These are phyloP conservation scores for Malassezia restricta DNA, from an alignment of 1,284 basidiomycete species.

Conservation along the genomic window DNA sequence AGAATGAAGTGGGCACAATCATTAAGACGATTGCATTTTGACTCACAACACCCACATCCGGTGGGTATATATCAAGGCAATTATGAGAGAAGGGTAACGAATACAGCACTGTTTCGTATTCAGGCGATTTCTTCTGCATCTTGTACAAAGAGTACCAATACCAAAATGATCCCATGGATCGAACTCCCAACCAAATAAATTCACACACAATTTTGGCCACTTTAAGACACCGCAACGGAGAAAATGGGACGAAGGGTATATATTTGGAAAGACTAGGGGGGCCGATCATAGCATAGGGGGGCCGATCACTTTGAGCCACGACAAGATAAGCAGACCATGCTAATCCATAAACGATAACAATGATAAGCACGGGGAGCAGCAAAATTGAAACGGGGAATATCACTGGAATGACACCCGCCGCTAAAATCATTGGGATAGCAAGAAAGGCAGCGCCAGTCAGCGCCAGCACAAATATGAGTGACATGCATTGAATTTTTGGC, in stretches of 20 bases:
- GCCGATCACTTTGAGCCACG: conserved; percentile 38
- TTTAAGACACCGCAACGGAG: conserved; percentile 34
- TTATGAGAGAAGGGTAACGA: conserved; percentile 9
- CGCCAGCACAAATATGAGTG: too few species aligned
- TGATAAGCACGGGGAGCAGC: neutral
- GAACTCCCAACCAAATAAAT: conserved; percentile 11
- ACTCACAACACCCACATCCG: neutral
- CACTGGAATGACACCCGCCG: neutral
- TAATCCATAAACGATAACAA: conserved; percentile 26
- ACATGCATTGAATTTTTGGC: too few species aligned
- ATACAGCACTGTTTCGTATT: conserved; percentile 3
- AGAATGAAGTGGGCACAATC: conserved; percentile 42
- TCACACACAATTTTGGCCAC: conserved; percentile 30
- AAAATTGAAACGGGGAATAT: neutral
- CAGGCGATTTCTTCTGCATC: neutral
- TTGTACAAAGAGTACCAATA: conserved; percentile 6
- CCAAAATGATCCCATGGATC: neutral
- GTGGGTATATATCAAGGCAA: conserved; percentile 7
- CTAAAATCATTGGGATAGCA: neutral
- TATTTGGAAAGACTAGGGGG: conserved; percentile 10
- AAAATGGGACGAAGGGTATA: conserved; percentile 39
- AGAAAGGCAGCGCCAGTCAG: neutral
- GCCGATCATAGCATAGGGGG: conserved; percentile 17
- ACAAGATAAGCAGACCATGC: conserved; percentile 44
- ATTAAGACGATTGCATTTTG: conserved; percentile 42